These are phyloP conservation scores for Cornus florida DNA, from an alignment of 148 eudicot species.

Conservation along the genomic window DNA sequence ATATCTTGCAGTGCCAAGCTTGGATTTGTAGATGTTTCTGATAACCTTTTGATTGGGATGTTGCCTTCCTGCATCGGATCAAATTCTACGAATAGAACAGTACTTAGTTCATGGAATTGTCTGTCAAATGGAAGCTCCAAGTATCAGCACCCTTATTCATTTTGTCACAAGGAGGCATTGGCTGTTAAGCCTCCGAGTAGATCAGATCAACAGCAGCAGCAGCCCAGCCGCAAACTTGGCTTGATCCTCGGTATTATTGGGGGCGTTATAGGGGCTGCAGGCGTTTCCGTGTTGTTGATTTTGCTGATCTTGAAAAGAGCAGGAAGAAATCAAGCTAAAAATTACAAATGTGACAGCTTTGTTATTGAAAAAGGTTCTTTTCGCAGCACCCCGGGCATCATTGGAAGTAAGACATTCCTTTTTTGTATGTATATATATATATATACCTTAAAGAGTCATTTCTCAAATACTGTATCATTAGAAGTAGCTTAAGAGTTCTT, in stretches of 20 bases:
- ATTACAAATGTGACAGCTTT: slow-evolving; percentile 43
- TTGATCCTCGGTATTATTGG: slow-evolving; percentile 64
- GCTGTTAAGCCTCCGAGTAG: slow-evolving; percentile 64
- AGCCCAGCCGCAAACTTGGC: slow-evolving; percentile 47
- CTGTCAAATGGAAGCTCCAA: slow-evolving; percentile 39
- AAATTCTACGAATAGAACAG: slow-evolving; percentile 40
- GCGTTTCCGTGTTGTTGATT: slow-evolving; percentile 42
- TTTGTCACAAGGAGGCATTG: slow-evolving; percentile 63
- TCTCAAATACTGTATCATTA: too few species aligned
- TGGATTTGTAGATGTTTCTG: slow-evolving; percentile 65
- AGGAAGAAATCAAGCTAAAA: slow-evolving; percentile 17
- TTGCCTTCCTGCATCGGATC: slow-evolving; percentile 67
- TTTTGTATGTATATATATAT: neutral
- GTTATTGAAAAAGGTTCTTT: slow-evolving; percentile 35
- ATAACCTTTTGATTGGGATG: slow-evolving; percentile 62
- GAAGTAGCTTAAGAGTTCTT: too few species aligned
- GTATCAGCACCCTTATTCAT: slow-evolving; percentile 50
- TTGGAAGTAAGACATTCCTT: slow-evolving; percentile 49
- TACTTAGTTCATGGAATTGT: slow-evolving; percentile 65
- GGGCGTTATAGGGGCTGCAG: slow-evolving; percentile 42
- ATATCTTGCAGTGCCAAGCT: slow-evolving; percentile 54
- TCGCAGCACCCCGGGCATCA: slow-evolving; percentile 42
- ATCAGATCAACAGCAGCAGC: slow-evolving; percentile 15
- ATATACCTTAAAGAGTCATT: too few species aligned
- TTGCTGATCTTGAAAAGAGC: slow-evolving; percentile 35